Base-by-base conservation (phyloP, 768 basidiomycete genomes). In the Dioszegia hungarica region DNA sequence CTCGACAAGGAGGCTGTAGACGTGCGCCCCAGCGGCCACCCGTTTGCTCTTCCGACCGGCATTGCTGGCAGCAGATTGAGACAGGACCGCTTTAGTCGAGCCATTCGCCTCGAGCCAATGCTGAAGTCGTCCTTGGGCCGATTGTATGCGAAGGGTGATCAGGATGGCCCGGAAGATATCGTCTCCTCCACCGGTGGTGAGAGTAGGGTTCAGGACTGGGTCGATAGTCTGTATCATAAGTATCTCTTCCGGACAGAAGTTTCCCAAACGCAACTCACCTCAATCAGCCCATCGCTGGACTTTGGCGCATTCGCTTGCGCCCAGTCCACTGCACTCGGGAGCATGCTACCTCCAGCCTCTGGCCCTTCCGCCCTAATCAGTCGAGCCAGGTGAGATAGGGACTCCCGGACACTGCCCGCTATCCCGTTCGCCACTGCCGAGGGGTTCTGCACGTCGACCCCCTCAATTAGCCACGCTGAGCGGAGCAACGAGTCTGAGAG, bases 401-500 rank as follows among this genome's bases (percentile, higher is more conserved):
- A 46, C 28, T 25, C 45, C 15, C 17, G 2, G 3, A 46, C 5
- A 29, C 28, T 46, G 17, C 45, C 45, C 17, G 45, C 45, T 9
- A 46, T n/a, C 9, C 45, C 45, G 17, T 46, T 46, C 3, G 45
- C 45, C 25, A 46, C 29, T n/a, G 25, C 45, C 3, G 45, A 11
- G 4, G 45, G 27, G 45, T 27, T 46, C 2, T 17, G 11, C 15
- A 4, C 17, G 28, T 46, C 45, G 29, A 46, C 29, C 17, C 29
- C 25, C 15, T 10, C 45, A n/a, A 43, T 25, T 25, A 51, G 15
- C 17, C 2, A 15, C 5, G 49, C 9, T 1, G 47, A 5, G 14
- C 25, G 49, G 36, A 51, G 24, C 6, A 59, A 43, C n/a, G 47
- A 50, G 19, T 49, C 47, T 11, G 47, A 15, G 4, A 50, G 34